These are phyloP conservation scores for Coemansia sp. DNA, from an alignment of 192 early-diverging fungal species.

Conservation along the genomic window DNA sequence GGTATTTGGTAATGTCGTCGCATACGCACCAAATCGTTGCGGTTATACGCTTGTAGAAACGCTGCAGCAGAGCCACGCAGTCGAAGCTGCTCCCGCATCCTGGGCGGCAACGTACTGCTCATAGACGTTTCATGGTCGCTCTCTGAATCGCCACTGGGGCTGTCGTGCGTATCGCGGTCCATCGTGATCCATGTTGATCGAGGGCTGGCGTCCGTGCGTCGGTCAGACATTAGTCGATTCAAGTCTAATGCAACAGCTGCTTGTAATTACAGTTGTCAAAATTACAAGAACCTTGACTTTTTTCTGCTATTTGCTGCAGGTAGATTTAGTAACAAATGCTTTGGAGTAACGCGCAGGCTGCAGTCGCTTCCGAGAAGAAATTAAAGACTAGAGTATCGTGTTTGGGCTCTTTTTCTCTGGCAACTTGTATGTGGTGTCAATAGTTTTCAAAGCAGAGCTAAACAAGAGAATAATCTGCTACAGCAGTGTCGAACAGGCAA, in stretches of 20 bases:
- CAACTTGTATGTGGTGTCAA: neutral
- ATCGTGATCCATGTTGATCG: constrained; percentile 46
- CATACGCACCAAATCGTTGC: constrained; percentile 1
- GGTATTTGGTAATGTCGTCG: neutral
- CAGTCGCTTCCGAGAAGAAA: neutral
- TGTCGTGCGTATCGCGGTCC: constrained; percentile 8
- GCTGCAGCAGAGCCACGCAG: neutral
- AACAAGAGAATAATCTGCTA: neutral
- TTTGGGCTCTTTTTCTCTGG: too few relatives aligned
- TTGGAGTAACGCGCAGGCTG: neutral
- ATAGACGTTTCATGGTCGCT: neutral
- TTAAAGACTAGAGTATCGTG: too few relatives aligned
- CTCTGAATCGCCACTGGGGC: neutral
- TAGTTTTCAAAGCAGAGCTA: neutral
- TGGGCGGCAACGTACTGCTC: too few relatives aligned
- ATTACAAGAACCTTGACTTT: neutral
- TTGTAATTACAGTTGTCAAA: neutral
- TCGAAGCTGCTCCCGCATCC: too few relatives aligned
- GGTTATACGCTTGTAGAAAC: constrained; percentile 5
- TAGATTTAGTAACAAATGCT: neutral
- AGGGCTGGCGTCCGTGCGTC: constrained; percentile 20
- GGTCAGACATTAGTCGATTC: constrained; percentile 22
- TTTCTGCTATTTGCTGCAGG: neutral
- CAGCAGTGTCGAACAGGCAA: neutral
- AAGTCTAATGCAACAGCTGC: neutral